Evolutionary conservation across 805 yeast genomes (phyloP).

Genomic region (Peterozyma toletana): DNA sequence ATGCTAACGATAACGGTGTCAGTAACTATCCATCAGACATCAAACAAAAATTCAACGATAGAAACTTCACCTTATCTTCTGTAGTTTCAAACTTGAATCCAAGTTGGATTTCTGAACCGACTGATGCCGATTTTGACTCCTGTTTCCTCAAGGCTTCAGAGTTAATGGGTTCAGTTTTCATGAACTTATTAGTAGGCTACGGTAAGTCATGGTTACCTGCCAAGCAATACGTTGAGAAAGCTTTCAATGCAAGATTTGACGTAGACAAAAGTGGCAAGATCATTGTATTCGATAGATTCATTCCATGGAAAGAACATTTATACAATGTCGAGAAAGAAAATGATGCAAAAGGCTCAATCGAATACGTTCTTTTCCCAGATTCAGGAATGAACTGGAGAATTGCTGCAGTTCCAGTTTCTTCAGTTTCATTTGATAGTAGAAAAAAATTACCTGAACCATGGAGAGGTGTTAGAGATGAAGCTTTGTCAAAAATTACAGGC

Average conservation of each 20-base stretch:
- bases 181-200: slow-evolving; percentile 54
- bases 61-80: slow-evolving; percentile 69
- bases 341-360: slow-evolving; percentile 44
- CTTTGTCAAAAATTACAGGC: slow-evolving; percentile 65
- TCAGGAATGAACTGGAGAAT: slow-evolving; percentile 73
- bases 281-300: slow-evolving; percentile 64
- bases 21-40: slow-evolving; percentile 55
- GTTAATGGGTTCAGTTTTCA: slow-evolving; percentile 79
- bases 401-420: slow-evolving; percentile 81
- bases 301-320: slow-evolving; percentile 95
- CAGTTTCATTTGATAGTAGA: slow-evolving; percentile 78
- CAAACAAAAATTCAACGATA: slow-evolving; percentile 61
- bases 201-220: slow-evolving; percentile 94
- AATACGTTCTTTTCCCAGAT: slow-evolving; percentile 79
- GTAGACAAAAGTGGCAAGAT: slow-evolving; percentile 69
- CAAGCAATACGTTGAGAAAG: slow-evolving; percentile 63
- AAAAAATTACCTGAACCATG: slow-evolving; percentile 82
- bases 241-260: slow-evolving; percentile 53
- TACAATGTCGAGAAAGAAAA: slow-evolving; percentile 62
- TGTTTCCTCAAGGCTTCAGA: slow-evolving; percentile 65
- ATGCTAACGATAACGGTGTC: slow-evolving; percentile 95
- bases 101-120: slow-evolving; percentile 65
- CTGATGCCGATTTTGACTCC: slow-evolving; percentile 59
- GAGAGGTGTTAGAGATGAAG: slow-evolving; percentile 95
- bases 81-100: slow-evolving; percentile 80